These are phyloP conservation scores for Mallotus repandus DNA, from an alignment of 441 rosid genomes.

Conservation along the genomic window DNA sequence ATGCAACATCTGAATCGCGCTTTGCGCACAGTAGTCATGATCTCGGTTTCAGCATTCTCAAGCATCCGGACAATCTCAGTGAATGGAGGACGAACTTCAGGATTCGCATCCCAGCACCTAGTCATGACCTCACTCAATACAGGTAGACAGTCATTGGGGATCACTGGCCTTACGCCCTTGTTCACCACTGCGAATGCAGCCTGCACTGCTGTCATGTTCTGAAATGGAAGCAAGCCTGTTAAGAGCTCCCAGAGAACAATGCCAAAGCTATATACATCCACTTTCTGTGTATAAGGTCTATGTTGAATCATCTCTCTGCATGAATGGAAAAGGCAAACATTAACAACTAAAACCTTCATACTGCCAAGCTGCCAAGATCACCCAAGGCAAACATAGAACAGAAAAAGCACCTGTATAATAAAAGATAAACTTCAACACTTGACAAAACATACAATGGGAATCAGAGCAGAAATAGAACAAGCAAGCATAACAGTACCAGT, in stretches of 20 bases:
- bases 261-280: constrained; percentile 94
- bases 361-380: neutral
- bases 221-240: constrained; percentile 86
- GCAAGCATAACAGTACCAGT: neutral
- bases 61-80: constrained; percentile 79
- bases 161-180: constrained; percentile 81
- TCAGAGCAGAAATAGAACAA: no score
- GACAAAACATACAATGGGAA: no score
- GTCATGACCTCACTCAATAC: constrained; percentile 83
- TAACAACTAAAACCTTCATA: constrained; percentile 1
- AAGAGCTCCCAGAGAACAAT: constrained; percentile 96
- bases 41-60: constrained; percentile 77
- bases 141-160: constrained; percentile 82
- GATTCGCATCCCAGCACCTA: constrained; percentile 91
- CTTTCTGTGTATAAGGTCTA: constrained; percentile 91
- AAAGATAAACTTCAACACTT: neutral
- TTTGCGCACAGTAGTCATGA: constrained; percentile 85
- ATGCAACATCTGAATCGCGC: constrained; percentile 98
- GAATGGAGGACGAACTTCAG: constrained; percentile 93
- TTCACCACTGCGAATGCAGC: constrained; percentile 99
- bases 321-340: constrained; percentile 13
- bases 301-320: constrained; percentile 99
- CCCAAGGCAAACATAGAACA: neutral
- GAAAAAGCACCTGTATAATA: neutral
- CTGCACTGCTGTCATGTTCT: constrained; percentile 97